A percentile compares a stretch with the other conserved stretches of the same genome.
These are phyloP conservation scores for Microbotryum violaceum DNA, from an alignment of 1,284 basidiomycete species.

Conservation along the genomic window DNA sequence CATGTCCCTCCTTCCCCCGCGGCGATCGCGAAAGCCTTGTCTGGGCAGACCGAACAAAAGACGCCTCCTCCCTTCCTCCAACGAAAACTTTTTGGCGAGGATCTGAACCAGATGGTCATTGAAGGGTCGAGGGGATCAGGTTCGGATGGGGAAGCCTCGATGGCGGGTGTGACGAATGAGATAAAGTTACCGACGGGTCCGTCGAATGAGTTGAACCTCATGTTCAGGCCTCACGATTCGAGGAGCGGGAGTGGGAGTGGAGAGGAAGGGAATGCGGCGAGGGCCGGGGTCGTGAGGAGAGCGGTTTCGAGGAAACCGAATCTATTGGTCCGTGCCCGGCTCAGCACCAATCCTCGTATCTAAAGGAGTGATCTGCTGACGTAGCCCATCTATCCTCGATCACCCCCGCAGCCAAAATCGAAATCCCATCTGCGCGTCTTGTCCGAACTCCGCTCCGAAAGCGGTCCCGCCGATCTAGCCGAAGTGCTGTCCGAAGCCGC, in stretches of 20 bases:
- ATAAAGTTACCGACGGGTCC: slow-evolving; percentile 11
- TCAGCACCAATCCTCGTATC: neutral
- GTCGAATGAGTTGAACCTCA: neutral
- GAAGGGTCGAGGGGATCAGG: slow-evolving; percentile 4
- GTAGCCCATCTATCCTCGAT: neutral
- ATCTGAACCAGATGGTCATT: slow-evolving; percentile 12
- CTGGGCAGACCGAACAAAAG: slow-evolving; percentile 11
- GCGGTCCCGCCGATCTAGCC: slow-evolving; percentile 14
- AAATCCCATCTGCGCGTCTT: slow-evolving; percentile 29
- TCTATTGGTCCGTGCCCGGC: slow-evolving; percentile 14
- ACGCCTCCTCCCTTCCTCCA: slow-evolving; percentile 27
- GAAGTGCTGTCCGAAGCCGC: slow-evolving; percentile 29
- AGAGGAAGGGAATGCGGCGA: slow-evolving; percentile 1
- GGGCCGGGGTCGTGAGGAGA: slow-evolving; percentile 13
- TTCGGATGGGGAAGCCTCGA: neutral
- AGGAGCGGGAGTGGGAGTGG: slow-evolving; percentile 16
- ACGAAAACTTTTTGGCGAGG: slow-evolving; percentile 21
- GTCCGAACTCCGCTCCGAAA: slow-evolving; percentile 17
- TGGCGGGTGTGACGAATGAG: slow-evolving; percentile 14
- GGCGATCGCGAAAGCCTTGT: slow-evolving; percentile 18
- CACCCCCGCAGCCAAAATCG: slow-evolving; percentile 19
- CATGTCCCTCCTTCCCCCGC: slow-evolving; percentile 22
- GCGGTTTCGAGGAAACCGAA: slow-evolving; percentile 26
- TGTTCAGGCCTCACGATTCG: slow-evolving; percentile 4
- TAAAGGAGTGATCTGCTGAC: neutral